Conservation (phyloP, 192 early-diverging fungal species). For the Podila epicladia region DNA sequence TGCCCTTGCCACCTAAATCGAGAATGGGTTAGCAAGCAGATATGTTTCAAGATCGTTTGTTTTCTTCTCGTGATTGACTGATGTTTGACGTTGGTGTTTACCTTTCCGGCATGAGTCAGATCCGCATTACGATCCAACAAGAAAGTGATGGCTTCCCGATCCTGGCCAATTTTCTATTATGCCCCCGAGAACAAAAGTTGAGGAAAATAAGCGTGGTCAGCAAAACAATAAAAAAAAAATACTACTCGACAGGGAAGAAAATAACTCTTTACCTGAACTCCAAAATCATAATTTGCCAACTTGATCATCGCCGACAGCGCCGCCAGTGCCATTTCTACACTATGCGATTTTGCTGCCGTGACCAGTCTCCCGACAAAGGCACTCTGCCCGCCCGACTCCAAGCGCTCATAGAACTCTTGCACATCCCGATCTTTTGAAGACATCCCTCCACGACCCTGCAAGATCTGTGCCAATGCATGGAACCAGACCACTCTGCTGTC, state of each 20-base stretch:
- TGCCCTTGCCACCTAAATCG: slow-evolving; percentile 23
- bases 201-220: neutral
- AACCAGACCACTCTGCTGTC: slow-evolving; percentile 36
- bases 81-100: neutral
- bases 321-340: slow-evolving; percentile 24
- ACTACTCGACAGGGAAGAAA: neutral
- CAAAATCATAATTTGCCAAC: slow-evolving; percentile 22
- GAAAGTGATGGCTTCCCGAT: slow-evolving; percentile 22
- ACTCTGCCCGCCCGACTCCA: slow-evolving; percentile 28
- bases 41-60: neutral
- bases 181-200: neutral
- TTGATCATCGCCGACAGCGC: slow-evolving; percentile 32
- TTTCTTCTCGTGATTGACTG: neutral
- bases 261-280: slow-evolving; percentile 11
- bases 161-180: slow-evolving; percentile 21
- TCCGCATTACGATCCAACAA: slow-evolving; percentile 28
- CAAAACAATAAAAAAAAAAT: neutral
- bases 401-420: slow-evolving; percentile 2
- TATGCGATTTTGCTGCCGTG: slow-evolving; percentile 32
- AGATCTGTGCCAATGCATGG: slow-evolving; percentile 41
- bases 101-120: slow-evolving; percentile 37
- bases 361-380: slow-evolving; percentile 19
- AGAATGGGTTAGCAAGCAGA: neutral
- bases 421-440: slow-evolving; percentile 4
- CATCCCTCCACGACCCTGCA: slow-evolving; percentile 30